Evolutionary conservation across 139 green algal genomes (phyloP), one percentile per base, ranked within the genome.

Genomic region (Chloropicon primus): DNA sequence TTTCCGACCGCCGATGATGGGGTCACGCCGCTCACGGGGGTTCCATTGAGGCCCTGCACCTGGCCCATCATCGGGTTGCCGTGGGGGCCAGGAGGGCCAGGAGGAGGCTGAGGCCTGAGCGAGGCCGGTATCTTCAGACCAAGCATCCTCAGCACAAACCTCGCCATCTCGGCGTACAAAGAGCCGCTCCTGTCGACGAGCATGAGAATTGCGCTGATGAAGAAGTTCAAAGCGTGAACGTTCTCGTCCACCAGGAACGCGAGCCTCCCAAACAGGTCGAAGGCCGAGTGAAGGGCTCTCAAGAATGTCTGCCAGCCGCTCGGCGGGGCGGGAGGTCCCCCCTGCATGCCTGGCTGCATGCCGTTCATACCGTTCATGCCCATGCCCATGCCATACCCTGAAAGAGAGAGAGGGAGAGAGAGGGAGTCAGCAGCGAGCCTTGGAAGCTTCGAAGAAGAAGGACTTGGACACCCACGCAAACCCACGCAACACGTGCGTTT

Each of bases 221-320:
- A 98, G 82, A 99, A 98, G 85, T 99, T 94, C 22, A 99, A 84
- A 1, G 95, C 95, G 76, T 97, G 92, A 26, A 95, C 91, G 80
- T 98, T 99, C 78, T 99, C 94, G 82, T 98, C 95, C 28, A 99
- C 94, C 22, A 98, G 83, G 79, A 97, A 97, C 2, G 93, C 95
- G 17, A 99, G 85, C 1, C 93, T 88, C 0, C 95, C 95, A 79
- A 98, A 98, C 53, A 97, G 94, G 73, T 89, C 82, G 84, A 99
- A 91, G 1, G 97, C 83, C 22, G 86, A 87, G 28, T 92, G 87
- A 27, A 98, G 79, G 25, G 82, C 80, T 1, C 24, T 75, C 71
- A 85, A 17, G 5, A 28, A 10, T 5, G 72, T 41, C 25, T 75
- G 72, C 25, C 25, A 75, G 25, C 24, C 25, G 25, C 72, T 28